A percentile compares a stretch with the other conserved stretches of the same genome.
Evolutionary conservation across 768 basidiomycete species (phyloP).

Genomic region (Trichaptum fuscoviolaceum): DNA sequence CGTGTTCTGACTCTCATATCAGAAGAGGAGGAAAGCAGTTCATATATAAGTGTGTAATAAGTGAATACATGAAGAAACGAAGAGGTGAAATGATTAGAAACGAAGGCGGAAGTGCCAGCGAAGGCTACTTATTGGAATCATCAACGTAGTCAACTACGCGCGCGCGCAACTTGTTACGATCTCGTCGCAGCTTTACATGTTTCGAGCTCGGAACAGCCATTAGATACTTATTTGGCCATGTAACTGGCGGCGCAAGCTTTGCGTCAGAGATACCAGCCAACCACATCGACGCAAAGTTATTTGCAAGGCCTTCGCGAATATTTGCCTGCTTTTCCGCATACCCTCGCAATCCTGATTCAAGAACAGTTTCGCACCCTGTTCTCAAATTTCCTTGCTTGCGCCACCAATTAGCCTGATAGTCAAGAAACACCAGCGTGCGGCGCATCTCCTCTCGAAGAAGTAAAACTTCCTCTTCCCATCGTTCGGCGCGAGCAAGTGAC

Average conservation of each 20-base stretch:
- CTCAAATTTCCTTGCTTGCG: no score
- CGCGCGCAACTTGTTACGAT: not conserved
- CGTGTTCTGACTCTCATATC: no score
- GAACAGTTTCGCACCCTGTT: not conserved
- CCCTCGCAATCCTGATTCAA: not conserved
- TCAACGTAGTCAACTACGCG: no score
- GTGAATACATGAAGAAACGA: no score
- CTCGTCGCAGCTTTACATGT: not conserved
- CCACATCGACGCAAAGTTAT: not conserved
- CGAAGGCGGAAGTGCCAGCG: no score
- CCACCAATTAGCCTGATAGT: slow-evolving; percentile 20
- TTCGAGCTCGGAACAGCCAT: not conserved
- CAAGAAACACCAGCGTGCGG: slow-evolving; percentile 17
- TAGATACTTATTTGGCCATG: not conserved
- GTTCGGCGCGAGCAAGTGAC: slow-evolving; percentile 22
- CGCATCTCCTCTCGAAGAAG: slow-evolving; percentile 32
- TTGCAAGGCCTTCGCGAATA: not conserved
- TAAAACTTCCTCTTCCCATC: slow-evolving; percentile 31
- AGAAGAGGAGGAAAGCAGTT: no score
- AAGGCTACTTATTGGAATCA: no score
- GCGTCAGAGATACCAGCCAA: not conserved
- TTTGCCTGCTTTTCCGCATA: slow-evolving; percentile 9
- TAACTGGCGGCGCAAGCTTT: not conserved
- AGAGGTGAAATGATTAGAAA: no score
- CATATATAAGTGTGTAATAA: no score